Evolutionary conservation across 805 yeast species (phyloP).

Genomic region (Candida multigemmis): DNA sequence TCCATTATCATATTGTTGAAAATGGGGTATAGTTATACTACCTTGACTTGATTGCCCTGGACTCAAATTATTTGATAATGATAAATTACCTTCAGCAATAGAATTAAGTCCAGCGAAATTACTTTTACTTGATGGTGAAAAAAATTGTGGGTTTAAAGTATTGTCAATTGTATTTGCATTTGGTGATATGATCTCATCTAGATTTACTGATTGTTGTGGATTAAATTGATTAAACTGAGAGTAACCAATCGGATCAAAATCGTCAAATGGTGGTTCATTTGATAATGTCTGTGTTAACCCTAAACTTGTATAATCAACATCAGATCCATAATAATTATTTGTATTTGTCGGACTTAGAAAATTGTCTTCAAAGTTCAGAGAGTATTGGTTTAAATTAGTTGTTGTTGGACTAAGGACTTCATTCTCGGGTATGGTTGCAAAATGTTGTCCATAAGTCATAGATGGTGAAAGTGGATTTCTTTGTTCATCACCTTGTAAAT

Average conservation of each 20-base stretch:
- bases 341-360: constrained; percentile 6
- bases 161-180: constrained; percentile 6
- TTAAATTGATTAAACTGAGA: constrained; percentile 6
- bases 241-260: constrained; percentile 12
- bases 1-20: constrained; percentile 6
- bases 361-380: constrained; percentile 7
- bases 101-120: constrained; percentile 19
- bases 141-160: constrained; percentile 26
- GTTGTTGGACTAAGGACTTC: no score
- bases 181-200: constrained; percentile 32
- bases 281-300: no score
- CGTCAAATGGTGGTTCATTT: constrained; percentile 24
- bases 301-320: no score
- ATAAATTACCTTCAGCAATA: constrained; percentile 20
- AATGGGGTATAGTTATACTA: constrained; percentile 19
- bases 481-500: no score
- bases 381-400: constrained; percentile 5
- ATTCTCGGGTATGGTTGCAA: no score
- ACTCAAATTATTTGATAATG: constrained; percentile 14
- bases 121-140: constrained; percentile 26
- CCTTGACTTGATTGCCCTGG: constrained; percentile 22
- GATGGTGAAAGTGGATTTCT: no score
- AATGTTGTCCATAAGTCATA: no score
- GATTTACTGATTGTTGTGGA: constrained; percentile 11
- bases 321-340: constrained; percentile 4